Evolutionary conservation across 1,284 basidiomycete species (phyloP), one percentile per base, ranked within the genome.

Genomic region (Pascua guehoae): DNA sequence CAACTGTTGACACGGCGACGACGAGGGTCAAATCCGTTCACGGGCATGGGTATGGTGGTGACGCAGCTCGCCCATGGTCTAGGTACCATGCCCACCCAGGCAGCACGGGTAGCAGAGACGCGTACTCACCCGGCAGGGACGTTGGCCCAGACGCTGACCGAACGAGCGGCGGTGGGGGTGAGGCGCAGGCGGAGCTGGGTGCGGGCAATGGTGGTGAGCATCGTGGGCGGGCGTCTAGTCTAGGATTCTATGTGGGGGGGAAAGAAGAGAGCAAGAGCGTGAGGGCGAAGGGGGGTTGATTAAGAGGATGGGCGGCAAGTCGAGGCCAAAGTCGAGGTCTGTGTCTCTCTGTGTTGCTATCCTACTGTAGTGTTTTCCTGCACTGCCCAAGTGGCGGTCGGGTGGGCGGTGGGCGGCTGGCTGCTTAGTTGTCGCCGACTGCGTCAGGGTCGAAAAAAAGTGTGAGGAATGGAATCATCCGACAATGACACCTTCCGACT

Each of bases 71-170:
- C 5, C 2, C 10, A 24, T 5, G 12, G 40, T 11, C 40, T 4
- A 24, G 16, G 17, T 24, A 5, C 24, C 18, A 47, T 9, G n/a
- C 12, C 10, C 40, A 17, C 24, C 24, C 24, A 32, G 24, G 24
- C 24, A 32, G 24, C 24, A 32, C 24, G 7, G 24, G 24, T 32
- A 32, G 24, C 24, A 32, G 3, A 32, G 12, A 12, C 12, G 17
- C 9, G 9, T 40, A 63, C 62, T 55, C 47, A 63, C 62, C 62
- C 62, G 16, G 58, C 56, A 37, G 48, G 44, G 49, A 63, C 62
- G 56, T 54, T 58, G 49, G 62, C 58, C 57, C 57, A 63, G 51
- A 60, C 58, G 51, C 48, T 51, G 44, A 51, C 49, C 38, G 62
- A 49, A 56, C 62, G 58, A 39, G 52, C 18, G 53, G 60, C 53